Evolutionary conservation across 345 rosid genomes (phyloP).

Genomic region (Linum trigynum): DNA sequence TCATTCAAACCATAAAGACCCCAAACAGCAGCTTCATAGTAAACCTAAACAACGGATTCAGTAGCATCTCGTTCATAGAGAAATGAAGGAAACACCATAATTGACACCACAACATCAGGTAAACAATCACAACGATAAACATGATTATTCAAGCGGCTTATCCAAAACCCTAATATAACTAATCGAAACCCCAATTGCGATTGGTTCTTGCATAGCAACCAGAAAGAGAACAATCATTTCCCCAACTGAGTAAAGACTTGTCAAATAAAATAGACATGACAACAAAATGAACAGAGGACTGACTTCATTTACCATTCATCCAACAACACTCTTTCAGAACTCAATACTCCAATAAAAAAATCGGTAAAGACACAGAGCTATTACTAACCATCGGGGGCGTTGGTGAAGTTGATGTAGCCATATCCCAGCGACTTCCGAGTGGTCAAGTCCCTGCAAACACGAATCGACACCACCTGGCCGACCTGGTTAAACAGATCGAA

Average conservation of each 20-base stretch:
- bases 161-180: background rate
- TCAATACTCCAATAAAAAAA: constrained; percentile 1
- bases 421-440: constrained; percentile 82
- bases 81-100: background rate
- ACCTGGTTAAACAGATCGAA: constrained; percentile 75
- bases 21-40: no score
- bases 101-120: background rate
- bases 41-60: background rate
- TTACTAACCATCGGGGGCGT: constrained; percentile 56
- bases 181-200: background rate
- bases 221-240: no score
- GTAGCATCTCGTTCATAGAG: background rate
- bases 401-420: constrained; percentile 79
- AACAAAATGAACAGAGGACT: background rate
- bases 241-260: background rate
- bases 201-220: background rate
- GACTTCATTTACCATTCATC: background rate
- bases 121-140: background rate
- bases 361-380: background rate
- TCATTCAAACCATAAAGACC: no score
- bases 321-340: background rate
- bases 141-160: background rate
- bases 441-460: constrained; percentile 66
- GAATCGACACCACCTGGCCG: constrained; percentile 76
- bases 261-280: background rate